Conservation (phyloP, 1,284 basidiomycete species). For the Ceratobasidium sp. region DNA sequence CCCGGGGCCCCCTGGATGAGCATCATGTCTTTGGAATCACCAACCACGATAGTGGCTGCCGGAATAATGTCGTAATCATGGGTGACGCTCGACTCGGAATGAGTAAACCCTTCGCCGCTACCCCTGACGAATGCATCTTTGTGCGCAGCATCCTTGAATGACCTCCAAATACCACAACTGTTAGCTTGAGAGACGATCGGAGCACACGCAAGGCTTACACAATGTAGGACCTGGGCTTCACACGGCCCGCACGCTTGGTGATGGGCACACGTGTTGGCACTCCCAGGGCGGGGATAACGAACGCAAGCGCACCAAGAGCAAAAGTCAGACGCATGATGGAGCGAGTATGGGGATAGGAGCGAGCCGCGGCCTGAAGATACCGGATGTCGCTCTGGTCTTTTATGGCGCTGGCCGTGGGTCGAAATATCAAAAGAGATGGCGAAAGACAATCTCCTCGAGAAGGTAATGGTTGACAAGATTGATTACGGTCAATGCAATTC, state of each 20-base stretch:
- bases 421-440: too few relatives aligned
- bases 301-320: constrained; percentile 8
- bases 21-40: background rate
- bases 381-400: too few relatives aligned
- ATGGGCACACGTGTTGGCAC: background rate
- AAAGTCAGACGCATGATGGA: background rate
- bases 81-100: background rate
- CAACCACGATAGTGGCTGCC: background rate
- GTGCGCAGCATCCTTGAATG: background rate
- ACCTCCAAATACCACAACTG: background rate
- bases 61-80: background rate
- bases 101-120: background rate
- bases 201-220: background rate
- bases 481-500: too few relatives aligned
- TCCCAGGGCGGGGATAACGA: constrained; percentile 10
- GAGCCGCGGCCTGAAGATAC: too few relatives aligned
- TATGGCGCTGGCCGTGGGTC: too few relatives aligned
- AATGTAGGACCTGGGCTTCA: constrained; percentile 20
- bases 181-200: too few relatives aligned
- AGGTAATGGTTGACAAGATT: too few relatives aligned
- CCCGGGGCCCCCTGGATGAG: background rate
- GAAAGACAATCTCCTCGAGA: too few relatives aligned
- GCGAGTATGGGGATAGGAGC: too few relatives aligned
- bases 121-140: background rate
- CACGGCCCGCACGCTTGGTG: background rate